Conservation (phyloP, 1,284 basidiomycete species). For the Trichosporon ovoides region DNA sequence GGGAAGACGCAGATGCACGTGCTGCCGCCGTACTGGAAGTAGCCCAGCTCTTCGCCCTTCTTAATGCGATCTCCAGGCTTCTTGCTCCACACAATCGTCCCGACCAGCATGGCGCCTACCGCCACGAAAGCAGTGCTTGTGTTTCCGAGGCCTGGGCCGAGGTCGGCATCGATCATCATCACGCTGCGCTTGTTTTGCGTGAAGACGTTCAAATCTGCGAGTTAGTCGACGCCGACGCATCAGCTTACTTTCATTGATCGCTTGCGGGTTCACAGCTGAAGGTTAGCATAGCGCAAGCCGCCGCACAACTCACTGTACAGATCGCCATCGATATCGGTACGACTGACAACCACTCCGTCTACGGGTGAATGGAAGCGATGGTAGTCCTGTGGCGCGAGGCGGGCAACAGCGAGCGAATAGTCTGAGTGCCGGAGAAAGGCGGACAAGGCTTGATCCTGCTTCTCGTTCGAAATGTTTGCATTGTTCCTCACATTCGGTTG, state of each 20-base stretch:
- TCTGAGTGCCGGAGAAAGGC: background rate
- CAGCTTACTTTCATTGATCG: conserved; percentile 59
- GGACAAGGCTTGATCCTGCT: background rate
- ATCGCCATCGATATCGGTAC: conserved; percentile 50
- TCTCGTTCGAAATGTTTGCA: background rate
- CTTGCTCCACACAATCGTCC: conserved; percentile 51
- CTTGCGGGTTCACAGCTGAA: conserved; percentile 58
- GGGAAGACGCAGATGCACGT: conserved; percentile 62
- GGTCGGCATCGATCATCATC: conserved; percentile 40
- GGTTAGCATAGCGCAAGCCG: background rate
- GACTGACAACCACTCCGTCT: conserved; percentile 56
- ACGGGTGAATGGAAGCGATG: conserved; percentile 78
- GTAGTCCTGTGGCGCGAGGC: conserved; percentile 75
- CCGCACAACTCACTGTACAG: conserved; percentile 40
- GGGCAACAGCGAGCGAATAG: conserved; percentile 34
- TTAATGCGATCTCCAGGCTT: conserved; percentile 45
- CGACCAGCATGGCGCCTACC: conserved; percentile 54
- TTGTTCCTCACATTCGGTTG: background rate
- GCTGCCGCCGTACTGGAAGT: conserved; percentile 50
- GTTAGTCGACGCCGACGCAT: background rate
- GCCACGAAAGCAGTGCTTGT: conserved; percentile 44
- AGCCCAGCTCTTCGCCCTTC: conserved; percentile 53
- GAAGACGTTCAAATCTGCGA: conserved; percentile 19
- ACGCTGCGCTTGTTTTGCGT: conserved; percentile 21
- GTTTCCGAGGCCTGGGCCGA: conserved; percentile 37